These are phyloP conservation scores for Neurospora hispaniola DNA, from an alignment of 495 filamentous ascomycete species.

Conservation along the genomic window DNA sequence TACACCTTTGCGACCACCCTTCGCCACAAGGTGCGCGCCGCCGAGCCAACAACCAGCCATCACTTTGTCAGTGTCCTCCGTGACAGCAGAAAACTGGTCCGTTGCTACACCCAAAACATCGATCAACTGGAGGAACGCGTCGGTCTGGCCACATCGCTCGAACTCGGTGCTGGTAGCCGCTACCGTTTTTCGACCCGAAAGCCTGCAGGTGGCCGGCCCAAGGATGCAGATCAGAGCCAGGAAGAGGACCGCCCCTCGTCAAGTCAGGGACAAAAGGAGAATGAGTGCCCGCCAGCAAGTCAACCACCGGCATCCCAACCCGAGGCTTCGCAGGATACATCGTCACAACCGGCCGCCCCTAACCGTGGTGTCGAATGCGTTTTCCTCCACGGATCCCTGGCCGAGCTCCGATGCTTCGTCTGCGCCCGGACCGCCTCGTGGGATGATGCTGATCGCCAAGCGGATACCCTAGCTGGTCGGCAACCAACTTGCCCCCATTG, in stretches of 20 bases:
- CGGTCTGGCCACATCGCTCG: conserved; percentile 44
- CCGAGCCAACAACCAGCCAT: conserved; percentile 45
- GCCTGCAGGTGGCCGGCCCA: conserved; percentile 18
- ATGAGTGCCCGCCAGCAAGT: background rate
- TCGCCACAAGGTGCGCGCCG: conserved; percentile 46
- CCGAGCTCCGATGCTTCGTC: conserved; percentile 49
- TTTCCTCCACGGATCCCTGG: conserved; percentile 54
- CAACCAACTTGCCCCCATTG: conserved; percentile 56
- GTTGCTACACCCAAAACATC: conserved; percentile 66
- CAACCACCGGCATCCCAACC: background rate
- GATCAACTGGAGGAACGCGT: conserved; percentile 57
- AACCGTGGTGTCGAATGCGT: conserved; percentile 50
- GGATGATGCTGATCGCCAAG: conserved; percentile 41
- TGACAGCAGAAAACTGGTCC: conserved; percentile 49
- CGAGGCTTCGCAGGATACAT: background rate
- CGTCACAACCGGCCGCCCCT: conserved; percentile 9
- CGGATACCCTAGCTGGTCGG: conserved; percentile 41
- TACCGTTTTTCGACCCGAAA: conserved; percentile 30
- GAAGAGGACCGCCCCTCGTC: background rate
- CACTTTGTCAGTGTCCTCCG: conserved; percentile 51
- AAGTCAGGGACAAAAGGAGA: background rate
- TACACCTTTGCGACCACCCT: conserved; percentile 57
- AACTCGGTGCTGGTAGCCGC: conserved; percentile 45
- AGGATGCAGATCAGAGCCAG: conserved; percentile 1
- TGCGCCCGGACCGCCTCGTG: conserved; percentile 50